These are phyloP conservation scores for Malus hybrid DNA, from an alignment of 331 rosid genomes.

Conservation along the genomic window DNA sequence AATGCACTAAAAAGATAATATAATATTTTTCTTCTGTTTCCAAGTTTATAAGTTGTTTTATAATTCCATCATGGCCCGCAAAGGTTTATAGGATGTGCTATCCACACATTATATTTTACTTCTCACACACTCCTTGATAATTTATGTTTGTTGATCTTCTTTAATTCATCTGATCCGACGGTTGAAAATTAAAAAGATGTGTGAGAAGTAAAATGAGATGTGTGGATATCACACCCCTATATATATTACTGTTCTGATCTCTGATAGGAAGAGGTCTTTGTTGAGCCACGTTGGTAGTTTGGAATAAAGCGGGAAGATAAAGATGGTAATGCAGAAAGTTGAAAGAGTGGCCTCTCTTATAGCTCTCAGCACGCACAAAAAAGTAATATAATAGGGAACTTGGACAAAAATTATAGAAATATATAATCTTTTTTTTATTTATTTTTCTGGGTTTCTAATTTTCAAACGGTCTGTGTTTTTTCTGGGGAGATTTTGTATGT, in stretches of 20 bases:
- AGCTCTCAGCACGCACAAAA: neutral
- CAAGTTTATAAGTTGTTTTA: too few species aligned
- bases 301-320: conserved; percentile 46
- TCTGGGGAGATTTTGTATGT: conserved; percentile 35
- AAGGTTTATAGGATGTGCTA: too few species aligned
- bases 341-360: conserved; percentile 18
- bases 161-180: neutral
- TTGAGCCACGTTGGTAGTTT: conserved; percentile 46
- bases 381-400: conserved; percentile 2
- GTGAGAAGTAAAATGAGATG: too few species aligned
- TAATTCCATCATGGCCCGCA: too few species aligned
- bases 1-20: too few species aligned
- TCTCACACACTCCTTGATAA: too few species aligned
- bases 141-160: too few species aligned
- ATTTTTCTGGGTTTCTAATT: neutral
- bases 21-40: too few species aligned
- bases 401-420: neutral
- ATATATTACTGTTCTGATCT: neutral
- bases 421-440: neutral
- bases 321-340: conserved; percentile 5
- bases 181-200: too few species aligned
- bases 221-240: too few species aligned
- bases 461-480: conserved; percentile 12
- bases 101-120: too few species aligned
- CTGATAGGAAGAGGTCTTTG: conserved; percentile 31